Conservation (phyloP, 2,329 filamentous ascomycete species). For the Sporothrix curviconia region DNA sequence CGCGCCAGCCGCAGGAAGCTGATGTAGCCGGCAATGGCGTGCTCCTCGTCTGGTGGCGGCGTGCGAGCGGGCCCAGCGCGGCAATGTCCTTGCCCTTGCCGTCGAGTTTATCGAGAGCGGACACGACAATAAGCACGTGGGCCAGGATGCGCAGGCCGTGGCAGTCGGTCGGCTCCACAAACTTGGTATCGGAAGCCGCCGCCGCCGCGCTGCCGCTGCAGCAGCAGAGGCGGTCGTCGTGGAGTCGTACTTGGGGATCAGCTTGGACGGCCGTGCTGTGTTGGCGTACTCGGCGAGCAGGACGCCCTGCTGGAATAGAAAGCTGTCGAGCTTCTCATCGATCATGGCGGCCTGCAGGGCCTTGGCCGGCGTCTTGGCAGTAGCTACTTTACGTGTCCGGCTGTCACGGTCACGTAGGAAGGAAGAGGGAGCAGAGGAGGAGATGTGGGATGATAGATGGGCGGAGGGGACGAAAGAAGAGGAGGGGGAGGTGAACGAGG, state of each 20-base stretch:
- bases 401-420: slow-evolving; percentile 10
- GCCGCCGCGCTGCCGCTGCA: too few species aligned
- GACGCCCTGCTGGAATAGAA: slow-evolving; percentile 54
- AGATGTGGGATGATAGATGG: not conserved
- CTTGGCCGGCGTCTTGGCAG: slow-evolving; percentile 58
- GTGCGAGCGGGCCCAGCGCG: slow-evolving; percentile 32
- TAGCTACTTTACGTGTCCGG: slow-evolving; percentile 8
- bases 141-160: slow-evolving; percentile 62
- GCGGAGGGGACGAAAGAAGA: not conserved
- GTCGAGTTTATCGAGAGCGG: slow-evolving; percentile 53
- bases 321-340: slow-evolving; percentile 51
- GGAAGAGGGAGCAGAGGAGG: not conserved
- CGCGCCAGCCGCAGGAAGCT: slow-evolving; percentile 66
- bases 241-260: slow-evolving; percentile 34
- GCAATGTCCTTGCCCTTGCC: slow-evolving; percentile 25
- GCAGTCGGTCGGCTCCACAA: slow-evolving; percentile 50
- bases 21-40: slow-evolving; percentile 75
- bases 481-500: not conserved
- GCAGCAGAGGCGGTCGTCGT: too few species aligned
- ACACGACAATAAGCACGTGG: slow-evolving; percentile 58
- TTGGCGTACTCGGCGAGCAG: slow-evolving; percentile 43
- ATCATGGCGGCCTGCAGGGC: slow-evolving; percentile 71
- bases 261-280: slow-evolving; percentile 30
- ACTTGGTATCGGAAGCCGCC: slow-evolving; percentile 24
- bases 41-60: slow-evolving; percentile 50